Evolutionary conservation across 2,329 filamentous ascomycete species (phyloP).

Genomic region (Pyrenophora seminiperda): DNA sequence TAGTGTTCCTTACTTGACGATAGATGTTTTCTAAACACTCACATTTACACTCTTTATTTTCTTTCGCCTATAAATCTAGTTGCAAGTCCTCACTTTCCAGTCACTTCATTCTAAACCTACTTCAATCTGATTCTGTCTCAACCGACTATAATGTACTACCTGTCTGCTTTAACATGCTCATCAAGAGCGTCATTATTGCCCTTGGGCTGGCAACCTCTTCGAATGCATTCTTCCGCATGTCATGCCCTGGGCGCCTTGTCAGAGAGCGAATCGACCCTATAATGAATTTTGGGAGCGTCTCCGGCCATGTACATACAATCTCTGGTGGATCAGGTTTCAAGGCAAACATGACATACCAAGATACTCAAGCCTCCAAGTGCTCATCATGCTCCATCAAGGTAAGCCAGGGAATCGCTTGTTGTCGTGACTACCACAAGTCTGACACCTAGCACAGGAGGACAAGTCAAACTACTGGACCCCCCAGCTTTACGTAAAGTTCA

Average conservation of each 20-base stretch:
- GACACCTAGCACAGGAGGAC: slow-evolving; percentile 18
- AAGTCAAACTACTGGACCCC: slow-evolving; percentile 78
- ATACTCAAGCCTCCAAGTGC: slow-evolving; percentile 66
- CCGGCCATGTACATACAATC: slow-evolving; percentile 71
- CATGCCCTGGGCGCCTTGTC: slow-evolving; percentile 35
- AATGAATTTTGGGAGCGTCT: slow-evolving; percentile 63
- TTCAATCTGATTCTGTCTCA: background rate
- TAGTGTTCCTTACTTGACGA: background rate
- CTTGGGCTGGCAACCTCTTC: slow-evolving; percentile 18
- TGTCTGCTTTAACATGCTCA: slow-evolving; percentile 18
- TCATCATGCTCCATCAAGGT: slow-evolving; percentile 70
- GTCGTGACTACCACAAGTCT: background rate
- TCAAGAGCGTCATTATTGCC: slow-evolving; percentile 19
- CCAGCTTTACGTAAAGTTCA: slow-evolving; percentile 66
- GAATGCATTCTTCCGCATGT: slow-evolving; percentile 38
- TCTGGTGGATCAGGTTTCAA: slow-evolving; percentile 73
- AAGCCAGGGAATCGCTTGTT: background rate
- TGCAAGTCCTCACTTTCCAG: too few species aligned
- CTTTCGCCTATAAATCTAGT: too few species aligned
- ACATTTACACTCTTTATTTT: background rate
- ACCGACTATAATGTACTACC: background rate
- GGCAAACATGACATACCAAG: slow-evolving; percentile 64
- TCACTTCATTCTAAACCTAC: too few species aligned
- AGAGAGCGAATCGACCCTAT: slow-evolving; percentile 69
- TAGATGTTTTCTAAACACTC: slow-evolving; percentile 1